Conservation (phyloP, 2,329 filamentous ascomycete species). For the Nannizziopsis arthrosporioides region DNA sequence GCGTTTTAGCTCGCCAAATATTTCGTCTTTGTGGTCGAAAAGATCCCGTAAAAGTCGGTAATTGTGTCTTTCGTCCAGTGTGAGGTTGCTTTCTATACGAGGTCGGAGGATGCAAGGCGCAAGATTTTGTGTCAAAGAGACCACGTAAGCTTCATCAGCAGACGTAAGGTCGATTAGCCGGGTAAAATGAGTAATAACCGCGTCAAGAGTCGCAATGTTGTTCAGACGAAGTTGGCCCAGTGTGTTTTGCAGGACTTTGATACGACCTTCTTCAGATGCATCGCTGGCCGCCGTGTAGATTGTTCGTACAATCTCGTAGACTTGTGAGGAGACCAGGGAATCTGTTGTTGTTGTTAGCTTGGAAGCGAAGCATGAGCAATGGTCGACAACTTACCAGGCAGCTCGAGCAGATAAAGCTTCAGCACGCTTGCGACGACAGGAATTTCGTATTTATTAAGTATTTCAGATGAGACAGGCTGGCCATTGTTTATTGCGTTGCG, state of each 20-base stretch:
- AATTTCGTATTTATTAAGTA: slow-evolving; percentile 80
- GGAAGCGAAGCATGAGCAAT: not conserved
- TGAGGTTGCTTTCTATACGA: slow-evolving; percentile 74
- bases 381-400: slow-evolving; percentile 57
- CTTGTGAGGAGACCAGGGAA: slow-evolving; percentile 93
- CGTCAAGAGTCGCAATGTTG: slow-evolving; percentile 97
- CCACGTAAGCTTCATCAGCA: slow-evolving; percentile 75
- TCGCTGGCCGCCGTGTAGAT: slow-evolving; percentile 79
- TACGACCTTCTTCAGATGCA: slow-evolving; percentile 61
- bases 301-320: slow-evolving; percentile 97
- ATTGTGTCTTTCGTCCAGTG: slow-evolving; percentile 88
- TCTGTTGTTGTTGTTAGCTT: slow-evolving; percentile 42
- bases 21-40: slow-evolving; percentile 84
- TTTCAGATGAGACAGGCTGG: slow-evolving; percentile 61
- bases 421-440: slow-evolving; percentile 85
- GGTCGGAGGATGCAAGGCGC: slow-evolving; percentile 82
- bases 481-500: slow-evolving; percentile 77
- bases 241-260: slow-evolving; percentile 89
- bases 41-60: slow-evolving; percentile 84
- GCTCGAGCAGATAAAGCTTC: slow-evolving; percentile 87
- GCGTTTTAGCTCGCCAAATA: slow-evolving; percentile 93
- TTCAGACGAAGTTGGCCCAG: slow-evolving; percentile 87
- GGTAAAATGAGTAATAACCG: slow-evolving; percentile 95
- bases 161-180: slow-evolving; percentile 93
- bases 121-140: slow-evolving; percentile 59